Base-by-base conservation (phyloP, 176 grass and related monocot species). In the Secale cereale region DNA sequence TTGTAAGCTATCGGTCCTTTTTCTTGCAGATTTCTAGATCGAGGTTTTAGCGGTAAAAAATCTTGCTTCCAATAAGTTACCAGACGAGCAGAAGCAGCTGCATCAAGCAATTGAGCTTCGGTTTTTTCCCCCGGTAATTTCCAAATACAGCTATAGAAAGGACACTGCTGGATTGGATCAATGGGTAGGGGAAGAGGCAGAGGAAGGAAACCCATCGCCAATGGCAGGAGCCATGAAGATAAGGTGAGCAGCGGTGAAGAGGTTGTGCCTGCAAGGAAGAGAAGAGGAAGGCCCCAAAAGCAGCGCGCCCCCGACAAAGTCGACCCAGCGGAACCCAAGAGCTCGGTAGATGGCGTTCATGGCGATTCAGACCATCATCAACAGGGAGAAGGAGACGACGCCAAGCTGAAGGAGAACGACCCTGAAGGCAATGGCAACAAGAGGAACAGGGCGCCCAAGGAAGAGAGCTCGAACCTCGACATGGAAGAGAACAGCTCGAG, bases 121-220 rank as follows among this genome's bases (percentile, higher is more conserved):
- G 59, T n/a, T 82, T 23, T 13, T 13, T 33, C 16, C 14, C 22
- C 27, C 33, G 6, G 23, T 32, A 68, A 60, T 79, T 70, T 50
- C 70, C 27, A 39, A 45, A 69, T 30, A 77, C 61, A 88, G 6
- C 65, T 26, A 22, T 2, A 59, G 76, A 59, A 64, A 20, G 26
- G 57, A 12, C 33, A 8, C n/a, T 59, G 8, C 30, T 81, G 25
- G 40, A 71, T 70, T 22, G 82, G 32, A 86, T 65, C 62, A 23
- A 95, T 95, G 93, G 93, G 93, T 19, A 90, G 93, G 82, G 93
- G 88, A 33, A 92, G 90, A 82, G 93, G 93, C 39, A 92, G 91
- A 26, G 90, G 90, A 5, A 92, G 85, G 80, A 95, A 92, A 59
- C 65, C 85, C 8, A 79, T 88, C 25, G 76, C 86, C 23, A 86